Evolutionary conservation across 2,329 filamentous ascomycete genomes (phyloP), one percentile per base, ranked within the genome.

Genomic region (Phialemoniopsis sp.): DNA sequence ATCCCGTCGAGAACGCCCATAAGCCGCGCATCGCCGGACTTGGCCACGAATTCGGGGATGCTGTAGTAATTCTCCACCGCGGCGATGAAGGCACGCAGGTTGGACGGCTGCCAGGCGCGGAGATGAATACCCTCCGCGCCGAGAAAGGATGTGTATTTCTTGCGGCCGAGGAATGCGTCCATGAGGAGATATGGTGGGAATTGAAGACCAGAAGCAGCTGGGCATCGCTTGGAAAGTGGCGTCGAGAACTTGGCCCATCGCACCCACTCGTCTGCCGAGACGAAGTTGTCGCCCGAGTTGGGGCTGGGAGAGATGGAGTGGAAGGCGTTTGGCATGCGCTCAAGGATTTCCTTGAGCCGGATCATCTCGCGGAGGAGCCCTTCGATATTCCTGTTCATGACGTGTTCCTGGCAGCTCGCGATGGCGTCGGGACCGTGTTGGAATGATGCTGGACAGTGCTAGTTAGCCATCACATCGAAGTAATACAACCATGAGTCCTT

Each of bases 1-100:
- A 76, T 74, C 0, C 72, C 73, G 41, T 76, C 72, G 1, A 76
- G 44, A 1, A 76, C 71, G 4, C 73, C 73, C 50, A 73, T 70
- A 1, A 77, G 57, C 10, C 70, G 58, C 0, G 66, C 61, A 37
- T 77, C 73, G 0, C 66, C 67, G 0, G 70, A 74, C 32, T 66
- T 48, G n/a, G 64, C 59, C 13, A 77, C 72, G 35, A 72, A 77
- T 32, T 76, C 69, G 4, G 73, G 73, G 13, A 77, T 62, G 8
- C 64, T 61, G 52, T 77, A 76, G 46, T 76, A 68, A 42, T 75
- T 70, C 44, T 77, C 72, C 12, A 77, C 66, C 2, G 72, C 65
- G 6, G 72, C 72, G 34, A 77, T 76, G 50, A 76, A 77, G 4
- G 73, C 72, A 14, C 72, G 61, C 9, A 72, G 60, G 41, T 77